phyloP scores from a whole-genome alignment of 2,329 filamentous ascomycete genomes.

The Tympanopsis confertula region DNA sequence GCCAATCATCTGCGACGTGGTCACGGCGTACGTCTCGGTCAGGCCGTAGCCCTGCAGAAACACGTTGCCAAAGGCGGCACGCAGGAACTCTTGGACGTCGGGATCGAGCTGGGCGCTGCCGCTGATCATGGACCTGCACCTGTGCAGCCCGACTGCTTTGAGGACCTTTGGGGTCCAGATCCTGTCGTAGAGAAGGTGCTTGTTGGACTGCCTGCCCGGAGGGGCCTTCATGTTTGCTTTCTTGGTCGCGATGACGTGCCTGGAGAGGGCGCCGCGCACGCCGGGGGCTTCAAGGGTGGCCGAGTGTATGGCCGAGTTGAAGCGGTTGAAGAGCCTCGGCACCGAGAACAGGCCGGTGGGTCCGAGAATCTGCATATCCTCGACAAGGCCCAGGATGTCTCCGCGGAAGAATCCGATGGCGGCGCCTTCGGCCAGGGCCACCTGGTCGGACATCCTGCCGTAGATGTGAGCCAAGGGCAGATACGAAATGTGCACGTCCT shows the following conservation, averaged over 20 bases:
- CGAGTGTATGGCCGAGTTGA: slow-evolving; percentile 70
- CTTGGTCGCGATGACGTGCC: slow-evolving; percentile 71
- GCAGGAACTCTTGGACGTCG: slow-evolving; percentile 76
- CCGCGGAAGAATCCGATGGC: slow-evolving; percentile 88
- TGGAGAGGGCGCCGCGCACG: slow-evolving; percentile 68
- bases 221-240: slow-evolving; percentile 64
- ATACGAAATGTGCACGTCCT: slow-evolving; percentile 69
- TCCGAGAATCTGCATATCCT: slow-evolving; percentile 78
- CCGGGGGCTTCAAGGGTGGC: slow-evolving; percentile 71
- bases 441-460: slow-evolving; percentile 72
- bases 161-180: slow-evolving; percentile 86
- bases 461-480: slow-evolving; percentile 91
- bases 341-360: slow-evolving; percentile 81
- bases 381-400: slow-evolving; percentile 75
- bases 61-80: slow-evolving; percentile 66
- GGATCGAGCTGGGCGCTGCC: slow-evolving; percentile 88
- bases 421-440: slow-evolving; percentile 58
- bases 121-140: slow-evolving; percentile 62
- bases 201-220: slow-evolving; percentile 64
- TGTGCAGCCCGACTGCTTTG: slow-evolving; percentile 70
- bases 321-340: slow-evolving; percentile 81
- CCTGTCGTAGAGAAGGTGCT: slow-evolving; percentile 67
- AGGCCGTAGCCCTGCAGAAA: slow-evolving; percentile 85
- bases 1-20: slow-evolving; percentile 52
- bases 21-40: slow-evolving; percentile 82